phyloP scores from a whole-genome alignment of 208 protist species.

The Balamuthia mandrillaris region DNA sequence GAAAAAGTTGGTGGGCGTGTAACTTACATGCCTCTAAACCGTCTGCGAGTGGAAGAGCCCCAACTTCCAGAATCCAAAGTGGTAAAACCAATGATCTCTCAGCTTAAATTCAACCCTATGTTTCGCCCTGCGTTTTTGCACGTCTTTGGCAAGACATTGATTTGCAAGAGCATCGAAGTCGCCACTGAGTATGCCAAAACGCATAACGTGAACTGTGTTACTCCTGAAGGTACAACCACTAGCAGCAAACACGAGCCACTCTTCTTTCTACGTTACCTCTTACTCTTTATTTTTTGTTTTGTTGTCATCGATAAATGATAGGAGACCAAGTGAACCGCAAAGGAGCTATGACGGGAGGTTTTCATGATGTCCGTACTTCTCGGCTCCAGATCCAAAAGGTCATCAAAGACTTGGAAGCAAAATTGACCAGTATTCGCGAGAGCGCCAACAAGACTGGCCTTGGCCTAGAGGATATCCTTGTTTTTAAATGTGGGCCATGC shows the following conservation, averaged over 20 bases:
- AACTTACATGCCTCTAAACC: conserved; percentile 95
- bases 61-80: conserved; percentile 71
- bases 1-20: conserved; percentile 87
- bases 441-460: neutral
- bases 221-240: conserved; percentile 82
- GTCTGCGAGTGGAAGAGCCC: conserved; percentile 58
- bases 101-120: conserved; percentile 76
- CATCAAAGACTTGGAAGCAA: too few relatives aligned
- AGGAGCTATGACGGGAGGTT: conserved; percentile 92
- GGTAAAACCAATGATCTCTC: conserved; percentile 72
- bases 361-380: conserved; percentile 2
- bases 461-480: neutral
- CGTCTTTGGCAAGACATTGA: neutral
- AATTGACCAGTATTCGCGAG: neutral
- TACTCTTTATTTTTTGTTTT: conserved; percentile 49
- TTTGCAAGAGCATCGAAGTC: conserved; percentile 63
- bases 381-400: neutral
- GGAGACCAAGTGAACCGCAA: conserved; percentile 72
- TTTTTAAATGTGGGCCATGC: too few relatives aligned
- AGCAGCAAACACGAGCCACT: neutral
- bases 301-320: conserved; percentile 34
- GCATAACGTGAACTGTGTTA: conserved; percentile 89
- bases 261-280: neutral
- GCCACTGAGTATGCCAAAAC: conserved; percentile 69
- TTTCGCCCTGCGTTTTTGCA: conserved; percentile 79